phyloP scores from a whole-genome alignment of 2,329 filamentous ascomycete species.

The Scedosporium apiospermum region DNA sequence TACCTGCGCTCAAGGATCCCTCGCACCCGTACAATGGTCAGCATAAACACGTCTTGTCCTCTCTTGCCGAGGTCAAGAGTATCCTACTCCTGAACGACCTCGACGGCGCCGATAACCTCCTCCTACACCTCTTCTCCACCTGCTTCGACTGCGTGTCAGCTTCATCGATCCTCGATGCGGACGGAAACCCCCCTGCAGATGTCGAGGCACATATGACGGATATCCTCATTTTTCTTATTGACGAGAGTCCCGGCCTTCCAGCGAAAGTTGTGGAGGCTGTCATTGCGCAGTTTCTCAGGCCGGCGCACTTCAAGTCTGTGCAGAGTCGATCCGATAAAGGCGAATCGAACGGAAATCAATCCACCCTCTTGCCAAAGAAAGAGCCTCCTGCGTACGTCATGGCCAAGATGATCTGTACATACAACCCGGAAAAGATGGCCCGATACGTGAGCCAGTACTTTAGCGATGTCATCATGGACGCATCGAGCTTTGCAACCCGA shows the following conservation, averaged over 20 bases:
- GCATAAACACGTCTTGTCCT: slow-evolving; percentile 83
- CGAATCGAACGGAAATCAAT: slow-evolving; percentile 64
- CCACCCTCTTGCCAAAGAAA: slow-evolving; percentile 74
- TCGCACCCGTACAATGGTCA: slow-evolving; percentile 86
- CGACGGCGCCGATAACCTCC: slow-evolving; percentile 68
- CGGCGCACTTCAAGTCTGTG: slow-evolving; percentile 45
- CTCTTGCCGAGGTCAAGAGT: slow-evolving; percentile 87
- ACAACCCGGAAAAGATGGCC: slow-evolving; percentile 86
- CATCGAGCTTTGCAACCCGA: slow-evolving; percentile 51
- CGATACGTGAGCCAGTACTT: slow-evolving; percentile 94
- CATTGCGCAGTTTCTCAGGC: slow-evolving; percentile 88
- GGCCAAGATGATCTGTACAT: slow-evolving; percentile 88
- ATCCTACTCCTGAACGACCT: slow-evolving; percentile 86
- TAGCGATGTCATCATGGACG: slow-evolving; percentile 89
- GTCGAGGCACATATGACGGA: slow-evolving; percentile 88
- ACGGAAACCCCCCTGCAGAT: slow-evolving; percentile 82
- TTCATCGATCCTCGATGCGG: slow-evolving; percentile 61
- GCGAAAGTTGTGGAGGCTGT: slow-evolving; percentile 82
- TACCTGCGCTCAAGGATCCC: slow-evolving; percentile 78
- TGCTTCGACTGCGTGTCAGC: slow-evolving; percentile 89
- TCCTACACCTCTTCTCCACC: slow-evolving; percentile 71
- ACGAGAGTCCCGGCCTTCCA: slow-evolving; percentile 71
- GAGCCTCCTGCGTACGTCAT: slow-evolving; percentile 91
- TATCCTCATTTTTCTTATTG: slow-evolving; percentile 74
- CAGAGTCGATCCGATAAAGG: slow-evolving; percentile 24